Evolutionary conservation across 2,329 filamentous ascomycete genomes (phyloP).

Genomic region (Fusarium poae): DNA sequence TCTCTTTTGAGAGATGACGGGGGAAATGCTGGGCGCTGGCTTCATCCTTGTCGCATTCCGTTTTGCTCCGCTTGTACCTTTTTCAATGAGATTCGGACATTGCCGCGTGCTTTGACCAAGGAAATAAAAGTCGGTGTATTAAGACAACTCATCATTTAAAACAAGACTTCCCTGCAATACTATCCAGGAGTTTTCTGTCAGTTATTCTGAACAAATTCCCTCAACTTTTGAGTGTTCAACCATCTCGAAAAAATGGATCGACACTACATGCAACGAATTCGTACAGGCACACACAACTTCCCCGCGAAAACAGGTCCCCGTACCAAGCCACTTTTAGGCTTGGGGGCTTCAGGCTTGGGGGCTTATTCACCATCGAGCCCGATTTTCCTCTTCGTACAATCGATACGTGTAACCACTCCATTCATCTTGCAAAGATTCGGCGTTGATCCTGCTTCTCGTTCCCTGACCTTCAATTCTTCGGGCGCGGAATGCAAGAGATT

Average conservation of each 20-base stretch:
- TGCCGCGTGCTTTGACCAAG: constrained; percentile 27
- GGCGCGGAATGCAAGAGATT: constrained; percentile 49
- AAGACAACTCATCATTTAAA: constrained; percentile 6
- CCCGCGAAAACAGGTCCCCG: not conserved
- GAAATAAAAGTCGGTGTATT: constrained; percentile 10
- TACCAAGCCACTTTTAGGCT: not conserved
- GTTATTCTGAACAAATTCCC: not conserved
- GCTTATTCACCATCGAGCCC: constrained; percentile 35
- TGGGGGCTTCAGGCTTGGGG: too few relatives aligned
- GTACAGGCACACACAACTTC: constrained; percentile 2
- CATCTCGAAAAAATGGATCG: constrained; percentile 8
- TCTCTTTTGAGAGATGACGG: not conserved
- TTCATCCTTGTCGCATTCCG: constrained; percentile 27
- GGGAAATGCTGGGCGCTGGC: constrained; percentile 17
- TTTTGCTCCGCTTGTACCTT: constrained; percentile 29
- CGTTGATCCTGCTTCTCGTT: constrained; percentile 50
- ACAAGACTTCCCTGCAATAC: not conserved
- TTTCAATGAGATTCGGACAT: constrained; percentile 24
- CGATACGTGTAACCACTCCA: constrained; percentile 51
- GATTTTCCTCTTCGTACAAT: constrained; percentile 49
- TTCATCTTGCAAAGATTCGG: constrained; percentile 43
- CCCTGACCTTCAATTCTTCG: constrained; percentile 45
- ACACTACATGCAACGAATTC: constrained; percentile 20
- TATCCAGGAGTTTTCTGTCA: not conserved
- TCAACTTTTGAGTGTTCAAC: not conserved